Evolutionary conservation across 768 basidiomycete species (phyloP).

Genomic region (Chalciporus pseudorubinellus): DNA sequence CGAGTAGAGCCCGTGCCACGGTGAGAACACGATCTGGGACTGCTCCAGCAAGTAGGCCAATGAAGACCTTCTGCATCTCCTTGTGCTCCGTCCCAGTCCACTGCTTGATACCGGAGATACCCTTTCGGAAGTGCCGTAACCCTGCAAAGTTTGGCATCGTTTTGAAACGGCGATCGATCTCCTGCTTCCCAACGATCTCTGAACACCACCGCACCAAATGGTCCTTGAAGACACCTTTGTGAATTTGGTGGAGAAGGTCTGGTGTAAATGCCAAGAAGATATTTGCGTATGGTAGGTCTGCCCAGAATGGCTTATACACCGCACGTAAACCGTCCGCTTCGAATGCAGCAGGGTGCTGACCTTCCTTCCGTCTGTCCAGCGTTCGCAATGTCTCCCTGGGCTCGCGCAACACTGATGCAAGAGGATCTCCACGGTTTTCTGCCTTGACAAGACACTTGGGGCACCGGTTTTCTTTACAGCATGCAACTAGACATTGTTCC

Average conservation of each 20-base stretch:
- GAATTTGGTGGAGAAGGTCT: conserved; percentile 46
- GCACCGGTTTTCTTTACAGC: conserved; percentile 10
- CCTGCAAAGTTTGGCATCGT: conserved; percentile 11
- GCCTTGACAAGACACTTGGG: neutral
- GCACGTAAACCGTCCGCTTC: neutral
- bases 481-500: conserved; percentile 15
- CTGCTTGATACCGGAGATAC: conserved; percentile 39
- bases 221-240: conserved; percentile 48
- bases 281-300: conserved; percentile 36
- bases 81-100: conserved; percentile 46
- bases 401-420: neutral
- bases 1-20: conserved; percentile 20
- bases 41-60: conserved; percentile 30
- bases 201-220: conserved; percentile 40
- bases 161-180: conserved; percentile 16
- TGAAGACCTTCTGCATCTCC: conserved; percentile 35
- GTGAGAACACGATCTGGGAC: conserved; percentile 16
- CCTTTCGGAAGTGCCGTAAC: conserved; percentile 38
- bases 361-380: neutral
- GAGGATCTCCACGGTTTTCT: conserved; percentile 2
- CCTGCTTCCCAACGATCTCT: conserved; percentile 3
- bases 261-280: conserved; percentile 41
- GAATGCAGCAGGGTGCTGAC: conserved; percentile 2
- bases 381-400: neutral
- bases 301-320: conserved; percentile 38